Percentiles rank a stretch among this genome's conserved stretches.
These are phyloP conservation scores for Suillus subluteus DNA, from an alignment of 768 basidiomycete species.

Conservation along the genomic window DNA sequence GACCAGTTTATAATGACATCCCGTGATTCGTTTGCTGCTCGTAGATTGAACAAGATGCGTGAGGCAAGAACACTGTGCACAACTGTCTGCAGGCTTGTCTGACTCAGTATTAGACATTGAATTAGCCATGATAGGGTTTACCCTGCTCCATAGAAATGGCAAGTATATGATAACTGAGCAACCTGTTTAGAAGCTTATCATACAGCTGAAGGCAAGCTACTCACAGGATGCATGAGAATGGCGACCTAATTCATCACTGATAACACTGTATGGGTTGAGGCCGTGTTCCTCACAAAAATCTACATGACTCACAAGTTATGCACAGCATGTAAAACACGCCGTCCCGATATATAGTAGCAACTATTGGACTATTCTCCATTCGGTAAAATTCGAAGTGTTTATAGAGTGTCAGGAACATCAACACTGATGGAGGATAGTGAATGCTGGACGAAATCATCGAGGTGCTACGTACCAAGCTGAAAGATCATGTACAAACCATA, in stretches of 20 bases:
- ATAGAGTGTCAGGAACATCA: neutral
- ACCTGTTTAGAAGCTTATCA: neutral
- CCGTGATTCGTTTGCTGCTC: neutral
- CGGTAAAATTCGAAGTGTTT: neutral
- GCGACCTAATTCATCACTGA: neutral
- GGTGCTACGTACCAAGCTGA: neutral
- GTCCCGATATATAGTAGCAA: neutral
- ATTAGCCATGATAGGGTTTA: neutral
- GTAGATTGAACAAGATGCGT: slow-evolving; percentile 14
- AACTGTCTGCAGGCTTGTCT: slow-evolving; percentile 8
- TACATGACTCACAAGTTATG: neutral
- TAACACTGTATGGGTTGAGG: neutral
- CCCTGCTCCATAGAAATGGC: neutral
- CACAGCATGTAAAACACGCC: neutral
- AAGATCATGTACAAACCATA: neutral
- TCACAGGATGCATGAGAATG: neutral
- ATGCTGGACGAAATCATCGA: neutral
- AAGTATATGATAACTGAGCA: neutral
- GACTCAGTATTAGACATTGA: neutral
- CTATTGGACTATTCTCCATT: neutral
- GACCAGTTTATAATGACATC: neutral
- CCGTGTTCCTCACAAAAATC: neutral
- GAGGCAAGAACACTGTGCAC: slow-evolving; percentile 15
- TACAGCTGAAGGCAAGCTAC: neutral
- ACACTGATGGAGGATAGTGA: neutral